These are phyloP conservation scores for Suillus subluteus DNA, from an alignment of 768 basidiomycete genomes.

Conservation along the genomic window DNA sequence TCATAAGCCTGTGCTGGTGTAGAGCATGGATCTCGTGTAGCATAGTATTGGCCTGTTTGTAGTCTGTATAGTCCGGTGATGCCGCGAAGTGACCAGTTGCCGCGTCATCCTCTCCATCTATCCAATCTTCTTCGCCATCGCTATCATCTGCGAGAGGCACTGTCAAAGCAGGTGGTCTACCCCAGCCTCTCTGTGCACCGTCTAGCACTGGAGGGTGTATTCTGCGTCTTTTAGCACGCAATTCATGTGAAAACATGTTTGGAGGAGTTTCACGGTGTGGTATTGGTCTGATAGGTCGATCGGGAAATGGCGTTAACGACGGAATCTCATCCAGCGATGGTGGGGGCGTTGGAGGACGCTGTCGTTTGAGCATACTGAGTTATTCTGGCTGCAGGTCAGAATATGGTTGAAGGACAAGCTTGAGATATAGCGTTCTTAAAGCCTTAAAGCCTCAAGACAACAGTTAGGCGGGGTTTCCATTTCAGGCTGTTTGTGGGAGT, in stretches of 20 bases:
- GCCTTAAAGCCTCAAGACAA: conserved; percentile 4
- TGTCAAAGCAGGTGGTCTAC: neutral
- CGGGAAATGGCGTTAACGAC: conserved; percentile 20
- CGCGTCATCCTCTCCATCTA: conserved; percentile 39
- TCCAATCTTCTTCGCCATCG: conserved; percentile 38
- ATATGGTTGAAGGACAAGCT: conserved; percentile 3
- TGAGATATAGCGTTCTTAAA: neutral
- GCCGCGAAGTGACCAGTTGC: conserved; percentile 28
- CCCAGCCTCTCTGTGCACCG: conserved; percentile 54
- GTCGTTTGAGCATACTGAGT: conserved; percentile 57
- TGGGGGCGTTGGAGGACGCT: conserved; percentile 48
- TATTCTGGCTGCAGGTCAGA: neutral
- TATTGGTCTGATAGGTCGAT: conserved; percentile 17
- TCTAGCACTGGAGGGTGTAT: conserved; percentile 55
- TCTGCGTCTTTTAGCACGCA: conserved; percentile 58
- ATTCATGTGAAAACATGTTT: conserved; percentile 23
- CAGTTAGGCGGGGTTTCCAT: conserved; percentile 12
- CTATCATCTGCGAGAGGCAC: conserved; percentile 17
- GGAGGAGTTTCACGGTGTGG: conserved; percentile 18
- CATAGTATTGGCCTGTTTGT: conserved; percentile 64
- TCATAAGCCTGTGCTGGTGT: conserved; percentile 64
- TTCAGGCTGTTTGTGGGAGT: conserved; percentile 10
- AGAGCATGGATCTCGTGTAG: conserved; percentile 73
- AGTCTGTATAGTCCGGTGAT: conserved; percentile 34
- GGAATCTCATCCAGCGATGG: conserved; percentile 35